phyloP scores from a whole-genome alignment of 2,329 filamentous ascomycete genomes.

The Fusarium coffeatum region DNA sequence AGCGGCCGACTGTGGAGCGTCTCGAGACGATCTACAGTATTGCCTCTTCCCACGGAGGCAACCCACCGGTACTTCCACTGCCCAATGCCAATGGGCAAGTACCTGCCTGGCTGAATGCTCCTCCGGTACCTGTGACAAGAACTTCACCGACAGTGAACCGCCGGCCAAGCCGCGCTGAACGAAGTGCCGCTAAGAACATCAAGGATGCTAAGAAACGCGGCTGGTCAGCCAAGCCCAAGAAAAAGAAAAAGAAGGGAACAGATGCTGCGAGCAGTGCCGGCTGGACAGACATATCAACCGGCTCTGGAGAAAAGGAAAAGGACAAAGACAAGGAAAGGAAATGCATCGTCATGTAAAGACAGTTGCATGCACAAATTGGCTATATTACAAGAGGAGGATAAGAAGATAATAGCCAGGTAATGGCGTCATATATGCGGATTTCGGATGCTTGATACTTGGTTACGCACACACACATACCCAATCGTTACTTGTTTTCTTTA shows the following conservation, averaged over 20 bases:
- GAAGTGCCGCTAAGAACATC: conserved; percentile 72
- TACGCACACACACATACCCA: conserved; percentile 38
- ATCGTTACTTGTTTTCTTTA: conserved; percentile 28
- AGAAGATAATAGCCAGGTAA: conserved; percentile 19
- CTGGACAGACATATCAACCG: conserved; percentile 65
- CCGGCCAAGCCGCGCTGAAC: conserved; percentile 66
- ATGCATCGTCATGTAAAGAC: conserved; percentile 64
- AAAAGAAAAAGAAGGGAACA: conserved; percentile 54
- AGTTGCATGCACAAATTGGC: conserved; percentile 6
- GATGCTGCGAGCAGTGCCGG: conserved; percentile 60
- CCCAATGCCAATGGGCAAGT: conserved; percentile 36
- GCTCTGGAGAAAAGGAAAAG: conserved; percentile 43
- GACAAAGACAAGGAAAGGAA: conserved; percentile 61
- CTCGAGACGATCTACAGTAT: conserved; percentile 66
- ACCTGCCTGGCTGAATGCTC: conserved; percentile 53
- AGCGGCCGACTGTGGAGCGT: conserved; percentile 62
- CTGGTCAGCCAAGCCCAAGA: conserved; percentile 61
- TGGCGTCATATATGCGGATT: conserved; percentile 8
- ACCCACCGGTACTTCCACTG: conserved; percentile 14
- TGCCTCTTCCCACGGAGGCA: conserved; percentile 38
- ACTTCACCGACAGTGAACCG: conserved; percentile 59
- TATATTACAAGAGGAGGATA: neutral
- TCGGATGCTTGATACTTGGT: conserved; percentile 16
- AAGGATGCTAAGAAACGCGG: conserved; percentile 69
- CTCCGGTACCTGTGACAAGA: conserved; percentile 51